Evolutionary conservation across 352 stramenopile genomes (phyloP), one percentile per base, ranked within the genome.

Genomic region (Phytophthora citrophthora): DNA sequence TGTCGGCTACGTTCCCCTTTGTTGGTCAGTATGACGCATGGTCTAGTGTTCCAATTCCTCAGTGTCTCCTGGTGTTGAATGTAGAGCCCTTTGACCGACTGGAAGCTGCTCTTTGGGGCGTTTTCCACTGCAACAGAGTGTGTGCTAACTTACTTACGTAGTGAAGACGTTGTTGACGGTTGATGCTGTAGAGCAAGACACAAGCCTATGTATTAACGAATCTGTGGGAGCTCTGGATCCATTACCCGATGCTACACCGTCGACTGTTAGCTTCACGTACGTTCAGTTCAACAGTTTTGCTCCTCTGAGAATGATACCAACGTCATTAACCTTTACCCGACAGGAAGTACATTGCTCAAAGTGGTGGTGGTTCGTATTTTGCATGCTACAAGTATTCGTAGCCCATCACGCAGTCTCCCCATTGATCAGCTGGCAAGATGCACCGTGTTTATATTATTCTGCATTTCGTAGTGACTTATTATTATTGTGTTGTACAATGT

Each of bases 1-100:
- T 83, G 75, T 31, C 65, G 26, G 41, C 72, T 18, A n/a, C 45
- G 10, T 73, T 81, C 49, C 69, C 75, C 15, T 76, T 75, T 36
- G 68, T 75, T 16, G 75, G 74, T 83, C 11, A 26, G 67, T 62
- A 32, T 34, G 29, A 13, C 4, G 11, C 26, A 34, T 36, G n/a
- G 6, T 16, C 2, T 24, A 20, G 7, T 57, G 10, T 23, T 32
- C 39, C 18, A 8, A 23, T 27, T 36, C 26, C n/a, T 48, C 23
- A 60, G 4, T 18, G 29, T 26, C 20, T 8, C 3, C 9, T 57
- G 38, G 36, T 48, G n/a, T 40, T 10, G 24, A 16, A 7, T 13
- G 48, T 32, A 81, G 72, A 78, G 24, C 66, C 56, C 5, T 34
- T 72, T 20, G 18, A 4, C 12, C 63, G 73, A 13, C 38, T 76